Conservation (phyloP, 1,284 basidiomycete genomes). For the Exobasidium cylindrosporum region DNA sequence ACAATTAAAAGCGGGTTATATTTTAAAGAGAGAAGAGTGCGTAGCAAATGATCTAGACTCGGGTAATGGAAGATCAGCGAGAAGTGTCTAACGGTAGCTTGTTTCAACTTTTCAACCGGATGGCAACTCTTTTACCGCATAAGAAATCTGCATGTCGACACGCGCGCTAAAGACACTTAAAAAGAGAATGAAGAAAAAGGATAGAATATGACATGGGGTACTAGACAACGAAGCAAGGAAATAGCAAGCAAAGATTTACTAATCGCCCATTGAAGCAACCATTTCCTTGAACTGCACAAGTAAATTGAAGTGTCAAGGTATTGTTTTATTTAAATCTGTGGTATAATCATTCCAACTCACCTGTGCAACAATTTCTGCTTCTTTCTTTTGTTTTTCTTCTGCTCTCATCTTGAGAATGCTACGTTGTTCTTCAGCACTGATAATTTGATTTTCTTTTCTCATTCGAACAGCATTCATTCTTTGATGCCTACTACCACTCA, state of each 20-base stretch:
- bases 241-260: neutral
- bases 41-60: no score
- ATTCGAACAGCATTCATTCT: slow-evolving; percentile 90
- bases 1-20: no score
- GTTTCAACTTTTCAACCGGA: no score
- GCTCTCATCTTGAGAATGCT: slow-evolving; percentile 86
- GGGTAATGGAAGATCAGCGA: no score
- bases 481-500: slow-evolving; percentile 85
- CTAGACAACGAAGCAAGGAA: neutral
- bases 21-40: no score
- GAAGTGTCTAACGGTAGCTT: no score
- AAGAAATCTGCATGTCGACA: no score
- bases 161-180: no score
- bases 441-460: slow-evolving; percentile 98
- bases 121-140: no score
- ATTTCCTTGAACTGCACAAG: slow-evolving; percentile 45
- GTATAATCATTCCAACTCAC: slow-evolving; percentile 13
- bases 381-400: slow-evolving; percentile 86
- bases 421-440: slow-evolving; percentile 87
- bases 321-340: neutral
- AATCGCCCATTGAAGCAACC: slow-evolving; percentile 24
- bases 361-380: slow-evolving; percentile 61
- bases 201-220: neutral
- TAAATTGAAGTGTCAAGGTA: neutral
- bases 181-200: neutral